phyloP scores from a whole-genome alignment of 176 grass and related monocot species.

The Elaeis guineensis region DNA sequence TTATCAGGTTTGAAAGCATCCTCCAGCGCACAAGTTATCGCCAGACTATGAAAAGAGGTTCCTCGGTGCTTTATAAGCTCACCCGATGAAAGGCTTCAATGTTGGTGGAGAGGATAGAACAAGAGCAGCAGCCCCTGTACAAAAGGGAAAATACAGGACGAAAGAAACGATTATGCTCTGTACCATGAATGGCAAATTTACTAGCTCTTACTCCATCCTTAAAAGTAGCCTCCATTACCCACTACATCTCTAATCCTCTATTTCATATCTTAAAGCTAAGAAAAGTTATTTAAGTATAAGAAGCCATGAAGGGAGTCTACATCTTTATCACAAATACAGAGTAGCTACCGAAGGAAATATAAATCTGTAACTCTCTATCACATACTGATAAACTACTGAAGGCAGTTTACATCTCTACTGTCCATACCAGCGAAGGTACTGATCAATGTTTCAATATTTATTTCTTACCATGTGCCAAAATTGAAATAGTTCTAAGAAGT shows the following conservation, averaged over 20 bases:
- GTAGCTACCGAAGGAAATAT: too few relatives aligned
- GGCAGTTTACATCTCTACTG: too few relatives aligned
- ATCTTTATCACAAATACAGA: too few relatives aligned
- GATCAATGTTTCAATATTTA: too few relatives aligned
- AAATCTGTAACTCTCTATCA: too few relatives aligned
- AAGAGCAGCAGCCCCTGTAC: constrained; percentile 28
- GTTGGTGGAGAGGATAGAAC: neutral
- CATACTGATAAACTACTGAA: too few relatives aligned
- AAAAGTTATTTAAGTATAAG: neutral
- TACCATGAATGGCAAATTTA: constrained; percentile 22
- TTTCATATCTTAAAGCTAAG: constrained; percentile 21
- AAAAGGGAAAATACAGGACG: constrained; percentile 29
- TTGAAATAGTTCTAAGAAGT: neutral
- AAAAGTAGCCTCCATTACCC: constrained; percentile 21
- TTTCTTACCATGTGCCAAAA: too few relatives aligned
- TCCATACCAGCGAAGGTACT: too few relatives aligned
- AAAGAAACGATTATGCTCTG: constrained; percentile 36
- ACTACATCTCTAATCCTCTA: constrained; percentile 14
- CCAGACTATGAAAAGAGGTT: neutral
- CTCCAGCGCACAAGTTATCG: too few relatives aligned
- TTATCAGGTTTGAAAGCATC: too few relatives aligned
- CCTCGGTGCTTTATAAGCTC: neutral
- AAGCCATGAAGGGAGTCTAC: neutral
- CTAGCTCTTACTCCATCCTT: constrained; percentile 16
- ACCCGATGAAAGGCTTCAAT: neutral